Evolutionary conservation across 1,139 yeast species (phyloP).

Genomic region (Pichia inconspicua): DNA sequence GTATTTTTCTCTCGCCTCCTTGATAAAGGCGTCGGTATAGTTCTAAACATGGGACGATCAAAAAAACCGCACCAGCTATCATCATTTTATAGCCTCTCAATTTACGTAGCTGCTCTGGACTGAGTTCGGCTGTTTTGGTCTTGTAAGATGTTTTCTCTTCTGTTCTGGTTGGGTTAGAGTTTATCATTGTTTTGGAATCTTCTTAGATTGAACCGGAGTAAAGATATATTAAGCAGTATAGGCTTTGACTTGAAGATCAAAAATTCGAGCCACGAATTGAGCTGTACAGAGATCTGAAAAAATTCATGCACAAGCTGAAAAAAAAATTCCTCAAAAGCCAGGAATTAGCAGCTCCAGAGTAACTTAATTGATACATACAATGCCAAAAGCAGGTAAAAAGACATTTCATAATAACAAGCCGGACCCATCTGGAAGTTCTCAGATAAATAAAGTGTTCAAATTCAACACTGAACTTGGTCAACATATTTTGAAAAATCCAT

Average conservation of each 20-base stretch:
- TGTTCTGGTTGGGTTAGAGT: neutral
- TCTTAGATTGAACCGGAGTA: too few relatives aligned
- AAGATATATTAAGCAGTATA: too few relatives aligned
- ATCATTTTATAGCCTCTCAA: slow-evolving; percentile 30
- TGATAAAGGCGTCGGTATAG: slow-evolving; percentile 30
- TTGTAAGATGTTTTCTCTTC: slow-evolving; percentile 9
- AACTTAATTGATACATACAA: slow-evolving; percentile 16
- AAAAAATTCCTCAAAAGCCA: too few relatives aligned
- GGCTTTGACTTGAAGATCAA: too few relatives aligned
- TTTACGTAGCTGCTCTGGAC: slow-evolving; percentile 18
- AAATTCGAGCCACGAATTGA: too few relatives aligned
- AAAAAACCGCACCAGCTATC: slow-evolving; percentile 34
- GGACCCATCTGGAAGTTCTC: slow-evolving; percentile 50
- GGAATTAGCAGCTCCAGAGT: too few relatives aligned
- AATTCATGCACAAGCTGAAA: neutral
- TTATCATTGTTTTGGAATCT: neutral
- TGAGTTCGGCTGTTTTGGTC: slow-evolving; percentile 11
- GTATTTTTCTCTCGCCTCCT: slow-evolving; percentile 40
- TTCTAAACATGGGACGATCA: slow-evolving; percentile 33
- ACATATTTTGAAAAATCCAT: slow-evolving; percentile 91
- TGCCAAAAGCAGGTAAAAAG: slow-evolving; percentile 52
- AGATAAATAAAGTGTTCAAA: slow-evolving; percentile 78
- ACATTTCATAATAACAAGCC: slow-evolving; percentile 39
- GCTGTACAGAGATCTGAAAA: too few relatives aligned
- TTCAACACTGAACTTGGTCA: slow-evolving; percentile 96